Base-by-base conservation (phyloP, 2,329 filamentous ascomycete species). In the Nemania sp. region DNA sequence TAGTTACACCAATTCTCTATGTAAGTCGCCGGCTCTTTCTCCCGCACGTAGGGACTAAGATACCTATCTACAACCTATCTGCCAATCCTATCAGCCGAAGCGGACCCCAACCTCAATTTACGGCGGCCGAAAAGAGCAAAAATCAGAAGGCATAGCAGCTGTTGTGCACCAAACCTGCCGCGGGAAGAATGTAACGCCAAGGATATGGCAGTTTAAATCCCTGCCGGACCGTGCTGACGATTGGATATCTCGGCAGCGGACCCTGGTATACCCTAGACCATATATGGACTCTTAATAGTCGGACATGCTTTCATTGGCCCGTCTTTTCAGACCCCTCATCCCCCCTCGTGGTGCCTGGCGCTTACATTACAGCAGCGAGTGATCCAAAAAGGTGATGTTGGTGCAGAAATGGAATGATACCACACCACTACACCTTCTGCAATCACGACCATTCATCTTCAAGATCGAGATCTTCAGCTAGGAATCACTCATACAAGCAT, bases 261-360 rank as follows among this genome's bases (percentile, higher is more conserved):
- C n/a, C 26, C 47, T 15, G 24, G 51, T 20, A 51, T 49, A 51
- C 32, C 62, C 67, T 15, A 35, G 62, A 62, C 71, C 73, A 73
- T 73, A 70, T 67, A 71, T 68, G 72, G 67, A 57, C 38, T 26
- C 24, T 56, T 67, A 67, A 49, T 11, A 1, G 35, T 47, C 26
- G 29, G 20, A 49, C 15, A 29, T 13, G 5, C 8, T 27, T 49
- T 65, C 47, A 74, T 74, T 74, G 70, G 72, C 49, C 24, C 13
- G 29, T 20, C 26, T 54, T 35, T 43, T 24, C n/a, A 47, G 57
- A 51, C 61, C 66, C 71, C 63, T 69, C 60, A 55, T 66, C 20
- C 59, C 59, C 62, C 52, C 67, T 62, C 52, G 56, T 66, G 45
- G 55, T 69, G 54, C 64, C 68, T 68, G 72, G 72, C 72, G 72